Conservation (phyloP, 129 eudicot genomes). For the Solidago caesia region DNA sequence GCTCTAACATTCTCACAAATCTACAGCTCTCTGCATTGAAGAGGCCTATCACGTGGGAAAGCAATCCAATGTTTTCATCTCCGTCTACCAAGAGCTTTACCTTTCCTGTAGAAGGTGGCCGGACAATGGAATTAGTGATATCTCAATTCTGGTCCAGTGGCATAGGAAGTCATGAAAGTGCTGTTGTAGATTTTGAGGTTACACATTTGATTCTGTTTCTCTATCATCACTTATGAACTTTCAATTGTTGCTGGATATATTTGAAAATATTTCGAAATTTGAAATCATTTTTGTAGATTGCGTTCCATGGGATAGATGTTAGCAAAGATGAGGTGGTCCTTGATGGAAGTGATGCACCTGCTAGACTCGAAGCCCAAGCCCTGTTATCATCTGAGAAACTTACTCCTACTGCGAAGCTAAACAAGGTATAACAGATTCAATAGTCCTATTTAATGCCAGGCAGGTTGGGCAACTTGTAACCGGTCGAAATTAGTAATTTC, state of each 20-base stretch:
- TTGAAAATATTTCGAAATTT: neutral
- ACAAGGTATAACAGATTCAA: conserved; percentile 55
- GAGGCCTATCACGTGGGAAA: conserved; percentile 92
- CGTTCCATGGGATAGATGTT: conserved; percentile 80
- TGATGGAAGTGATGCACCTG: conserved; percentile 98
- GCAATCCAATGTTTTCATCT: conserved; percentile 66
- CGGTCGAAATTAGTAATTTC: neutral
- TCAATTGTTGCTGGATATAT: neutral
- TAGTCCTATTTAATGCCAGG: conserved; percentile 6
- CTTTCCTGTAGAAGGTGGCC: conserved; percentile 81
- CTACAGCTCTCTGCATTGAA: conserved; percentile 77
- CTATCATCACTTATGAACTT: conserved; percentile 4
- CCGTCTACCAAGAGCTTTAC: conserved; percentile 90
- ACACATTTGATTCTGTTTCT: conserved; percentile 17
- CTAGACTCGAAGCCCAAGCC: conserved; percentile 77
- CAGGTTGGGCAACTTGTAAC: neutral
- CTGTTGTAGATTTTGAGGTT: conserved; percentile 89
- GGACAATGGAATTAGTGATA: conserved; percentile 87
- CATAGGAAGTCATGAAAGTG: conserved; percentile 78
- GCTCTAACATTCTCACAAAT: conserved; percentile 34
- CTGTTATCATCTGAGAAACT: conserved; percentile 85
- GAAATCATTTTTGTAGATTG: conserved; percentile 45
- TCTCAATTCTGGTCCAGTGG: conserved; percentile 99
- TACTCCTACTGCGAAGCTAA: conserved; percentile 68
- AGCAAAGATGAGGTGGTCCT: conserved; percentile 72